phyloP scores from a whole-genome alignment of 2,329 filamentous ascomycete species.

The Colletotrichum magnum region DNA sequence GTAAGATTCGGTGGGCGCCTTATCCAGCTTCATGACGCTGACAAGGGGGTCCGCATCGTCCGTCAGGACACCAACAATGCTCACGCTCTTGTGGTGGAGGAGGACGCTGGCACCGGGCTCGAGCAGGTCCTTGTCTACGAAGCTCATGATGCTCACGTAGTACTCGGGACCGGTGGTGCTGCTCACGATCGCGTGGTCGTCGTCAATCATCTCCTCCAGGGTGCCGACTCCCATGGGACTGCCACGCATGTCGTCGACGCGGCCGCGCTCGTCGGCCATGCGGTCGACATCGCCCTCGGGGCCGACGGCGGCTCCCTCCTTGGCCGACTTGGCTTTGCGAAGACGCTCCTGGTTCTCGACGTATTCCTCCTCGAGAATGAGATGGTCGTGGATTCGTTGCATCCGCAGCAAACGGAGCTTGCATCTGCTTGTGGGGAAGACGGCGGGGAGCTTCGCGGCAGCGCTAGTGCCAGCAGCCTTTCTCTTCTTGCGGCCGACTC shows the following conservation, averaged over 20 bases:
- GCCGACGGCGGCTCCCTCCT: constrained; percentile 78
- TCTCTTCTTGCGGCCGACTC: constrained; percentile 98
- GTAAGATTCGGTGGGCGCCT: constrained; percentile 97
- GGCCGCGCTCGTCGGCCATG: constrained; percentile 93
- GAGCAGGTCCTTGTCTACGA: constrained; percentile 97
- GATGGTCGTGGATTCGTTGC: constrained; percentile 98
- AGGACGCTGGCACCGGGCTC: constrained; percentile 97
- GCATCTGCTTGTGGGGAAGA: constrained; percentile 96
- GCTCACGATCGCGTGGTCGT: constrained; percentile 98
- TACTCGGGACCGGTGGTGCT: constrained; percentile 98
- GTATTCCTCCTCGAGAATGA: constrained; percentile 97
- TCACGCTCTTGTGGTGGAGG: constrained; percentile 97
- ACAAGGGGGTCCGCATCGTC: constrained; percentile 96
- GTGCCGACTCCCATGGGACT: constrained; percentile 99
- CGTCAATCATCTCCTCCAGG: constrained; percentile 98
- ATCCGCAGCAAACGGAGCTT: constrained; percentile 97
- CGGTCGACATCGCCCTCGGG: constrained; percentile 82
- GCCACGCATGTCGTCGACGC: constrained; percentile 98
- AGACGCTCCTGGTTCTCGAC: constrained; percentile 98
- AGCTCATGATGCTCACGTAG: constrained; percentile 99
- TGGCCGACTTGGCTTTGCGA: constrained; percentile 89
- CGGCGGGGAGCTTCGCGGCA: constrained; percentile 92
- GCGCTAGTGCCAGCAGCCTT: constrained; percentile 94
- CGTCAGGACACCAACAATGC: constrained; percentile 95
- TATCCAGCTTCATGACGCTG: constrained; percentile 99